These are phyloP conservation scores for Exophiala bonariae DNA, from an alignment of 2,329 filamentous ascomycete genomes.

Conservation along the genomic window DNA sequence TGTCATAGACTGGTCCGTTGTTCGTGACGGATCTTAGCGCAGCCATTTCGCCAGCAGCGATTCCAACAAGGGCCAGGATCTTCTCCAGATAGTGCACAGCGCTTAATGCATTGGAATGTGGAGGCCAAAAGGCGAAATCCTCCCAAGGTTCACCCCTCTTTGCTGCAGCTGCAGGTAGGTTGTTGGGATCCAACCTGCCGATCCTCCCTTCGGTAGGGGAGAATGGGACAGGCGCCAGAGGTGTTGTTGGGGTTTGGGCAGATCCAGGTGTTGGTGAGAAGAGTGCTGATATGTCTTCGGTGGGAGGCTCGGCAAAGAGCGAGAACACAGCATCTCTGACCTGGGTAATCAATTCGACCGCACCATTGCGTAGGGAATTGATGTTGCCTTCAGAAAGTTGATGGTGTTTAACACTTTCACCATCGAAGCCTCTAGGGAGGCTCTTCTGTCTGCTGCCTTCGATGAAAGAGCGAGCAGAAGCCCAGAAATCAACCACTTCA, in stretches of 20 bases:
- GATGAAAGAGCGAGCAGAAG: conserved; percentile 85
- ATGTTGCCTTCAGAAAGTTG: conserved; percentile 71
- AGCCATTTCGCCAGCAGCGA: conserved; percentile 82
- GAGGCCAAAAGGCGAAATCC: conserved; percentile 93
- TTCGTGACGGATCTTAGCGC: conserved; percentile 67
- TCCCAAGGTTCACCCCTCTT: conserved; percentile 85
- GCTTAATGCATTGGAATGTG: conserved; percentile 85
- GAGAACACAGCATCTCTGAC: conserved; percentile 75
- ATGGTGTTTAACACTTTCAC: conserved; percentile 79
- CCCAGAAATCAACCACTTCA: conserved; percentile 92
- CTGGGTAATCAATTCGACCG: conserved; percentile 77
- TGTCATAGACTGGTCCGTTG: conserved; percentile 61
- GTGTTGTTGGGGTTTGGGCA: conserved; percentile 50
- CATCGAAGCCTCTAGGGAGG: conserved; percentile 77
- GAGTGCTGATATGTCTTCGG: conserved; percentile 84
- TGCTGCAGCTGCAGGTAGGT: conserved; percentile 73
- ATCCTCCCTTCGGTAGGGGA: conserved; percentile 70
- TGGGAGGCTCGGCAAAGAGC: conserved; percentile 84
- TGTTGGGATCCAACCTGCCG: conserved; percentile 70
- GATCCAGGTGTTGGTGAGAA: conserved; percentile 71
- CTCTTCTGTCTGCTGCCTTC: conserved; percentile 78
- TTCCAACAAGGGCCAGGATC: conserved; percentile 79
- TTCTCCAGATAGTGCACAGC: conserved; percentile 88
- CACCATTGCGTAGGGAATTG: conserved; percentile 71
- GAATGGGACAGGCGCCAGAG: conserved; percentile 65